phyloP scores from a whole-genome alignment of 768 basidiomycete species.

The Kwoniella sp. region DNA sequence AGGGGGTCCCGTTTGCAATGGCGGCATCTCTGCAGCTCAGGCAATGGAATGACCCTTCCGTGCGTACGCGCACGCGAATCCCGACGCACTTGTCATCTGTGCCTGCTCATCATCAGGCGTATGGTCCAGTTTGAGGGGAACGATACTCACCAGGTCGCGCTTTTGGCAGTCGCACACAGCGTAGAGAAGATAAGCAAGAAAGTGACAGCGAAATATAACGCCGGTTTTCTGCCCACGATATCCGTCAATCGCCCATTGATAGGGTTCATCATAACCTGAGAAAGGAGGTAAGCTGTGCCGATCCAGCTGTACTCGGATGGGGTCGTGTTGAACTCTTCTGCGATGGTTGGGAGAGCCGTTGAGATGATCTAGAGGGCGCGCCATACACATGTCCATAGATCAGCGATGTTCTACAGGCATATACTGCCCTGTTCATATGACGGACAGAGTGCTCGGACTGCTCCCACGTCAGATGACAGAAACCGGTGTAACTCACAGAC shows the following conservation, averaged over 20 bases:
- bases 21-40: no score
- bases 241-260: conserved; percentile 51
- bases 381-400: no score
- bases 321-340: conserved; percentile 45
- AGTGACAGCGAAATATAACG: conserved; percentile 38
- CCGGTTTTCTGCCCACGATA: conserved; percentile 50
- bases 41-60: no score
- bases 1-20: conserved; percentile 3
- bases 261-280: conserved; percentile 47
- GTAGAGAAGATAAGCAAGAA: conserved; percentile 45
- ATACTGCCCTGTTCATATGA: background rate
- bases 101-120: no score
- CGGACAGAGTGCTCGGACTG: background rate
- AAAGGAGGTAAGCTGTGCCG: conserved; percentile 49
- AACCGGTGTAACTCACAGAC: conserved; percentile 28
- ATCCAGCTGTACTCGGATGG: conserved; percentile 51
- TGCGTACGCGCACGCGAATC: no score
- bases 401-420: no score
- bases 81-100: no score
- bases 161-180: conserved; percentile 43
- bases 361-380: conserved; percentile 38
- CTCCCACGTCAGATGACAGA: background rate
- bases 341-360: conserved; percentile 49
- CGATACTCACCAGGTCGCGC: conserved; percentile 34
- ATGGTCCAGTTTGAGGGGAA: background rate